Evolutionary conservation across 2,329 filamentous ascomycete species (phyloP), one percentile per base, ranked within the genome.

Genomic region (Harringtonia lauricola): DNA sequence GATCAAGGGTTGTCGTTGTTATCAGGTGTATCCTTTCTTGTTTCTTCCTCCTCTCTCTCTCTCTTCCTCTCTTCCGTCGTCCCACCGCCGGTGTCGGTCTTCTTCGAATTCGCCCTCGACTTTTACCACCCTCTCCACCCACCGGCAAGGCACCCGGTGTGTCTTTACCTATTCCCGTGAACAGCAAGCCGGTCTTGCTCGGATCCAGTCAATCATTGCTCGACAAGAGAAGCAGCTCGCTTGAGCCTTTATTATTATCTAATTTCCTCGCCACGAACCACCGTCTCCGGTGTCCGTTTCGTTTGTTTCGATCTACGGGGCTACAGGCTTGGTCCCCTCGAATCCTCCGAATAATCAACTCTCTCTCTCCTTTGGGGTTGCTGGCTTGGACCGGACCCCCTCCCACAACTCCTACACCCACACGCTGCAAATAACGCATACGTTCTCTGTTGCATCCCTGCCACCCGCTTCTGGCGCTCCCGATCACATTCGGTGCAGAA

Each of bases 131-230:
- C 19, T 31, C 28, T 18, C 12, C 34, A 19, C 19, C 15, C n/a
- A 2, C 33, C 33, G 18, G 19, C 30, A 28, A 41, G 33, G 61
- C 56, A 34, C 31, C 33, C 36, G 4, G 37, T 22, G 36, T 39
- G 35, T 37, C 36, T 21, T 33, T 36, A 17, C 31, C 8, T 34
- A 31, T 41, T 26, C 31, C 17, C 21, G 19, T 30, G 24, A 45
- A 26, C 62, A 60, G 70, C 72, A 76, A 77, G 72, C 74, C 58
- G 74, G 74, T 64, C 73, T 78, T 76, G 72, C 71, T 71, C 63
- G 57, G 59, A 70, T 64, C 65, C 63, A 64, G 63, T 66, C 70
- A 67, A 63, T 74, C 67, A 63, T 45, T 45, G 28, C 31, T 41
- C 43, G 18, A 35, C 24, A 13, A 28, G 33, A 37, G 24, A 34